A percentile compares a stretch with the other conserved stretches of the same genome.
These are phyloP conservation scores for Pleurotus ostreatus DNA, from an alignment of 768 basidiomycete species.

Conservation along the genomic window DNA sequence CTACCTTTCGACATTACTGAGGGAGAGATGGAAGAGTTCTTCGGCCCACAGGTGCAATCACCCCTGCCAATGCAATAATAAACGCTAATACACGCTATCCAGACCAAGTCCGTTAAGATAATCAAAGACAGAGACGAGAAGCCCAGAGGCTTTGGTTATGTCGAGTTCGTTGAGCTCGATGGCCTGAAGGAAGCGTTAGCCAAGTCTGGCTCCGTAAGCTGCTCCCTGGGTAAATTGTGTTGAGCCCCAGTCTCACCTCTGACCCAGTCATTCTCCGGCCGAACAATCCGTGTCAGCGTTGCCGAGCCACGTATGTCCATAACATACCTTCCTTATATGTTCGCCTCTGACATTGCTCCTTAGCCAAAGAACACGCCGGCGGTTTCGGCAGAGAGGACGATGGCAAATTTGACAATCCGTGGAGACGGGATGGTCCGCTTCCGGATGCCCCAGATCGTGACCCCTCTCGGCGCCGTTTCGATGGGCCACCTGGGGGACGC, in stretches of 20 bases:
- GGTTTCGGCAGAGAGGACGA: slow-evolving; percentile 62
- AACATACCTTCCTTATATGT: slow-evolving; percentile 4
- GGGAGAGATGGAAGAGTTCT: slow-evolving; percentile 76
- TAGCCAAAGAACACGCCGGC: slow-evolving; percentile 74
- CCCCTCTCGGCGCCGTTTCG: slow-evolving; percentile 61
- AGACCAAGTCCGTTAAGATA: slow-evolving; percentile 87
- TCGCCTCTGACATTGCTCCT: slow-evolving; percentile 10
- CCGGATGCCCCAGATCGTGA: slow-evolving; percentile 66
- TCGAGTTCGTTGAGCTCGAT: slow-evolving; percentile 89
- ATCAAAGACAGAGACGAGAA: slow-evolving; percentile 92
- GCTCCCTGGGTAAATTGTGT: background rate
- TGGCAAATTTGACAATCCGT: slow-evolving; percentile 77
- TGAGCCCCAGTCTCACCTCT: background rate
- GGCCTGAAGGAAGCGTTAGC: slow-evolving; percentile 80
- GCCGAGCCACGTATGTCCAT: slow-evolving; percentile 86
- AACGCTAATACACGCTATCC: background rate
- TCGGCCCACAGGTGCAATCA: slow-evolving; percentile 51
- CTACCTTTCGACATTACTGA: slow-evolving; percentile 91
- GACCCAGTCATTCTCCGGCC: slow-evolving; percentile 63
- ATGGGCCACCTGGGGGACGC: slow-evolving; percentile 37
- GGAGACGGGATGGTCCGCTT: slow-evolving; percentile 86
- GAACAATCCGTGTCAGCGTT: slow-evolving; percentile 86
- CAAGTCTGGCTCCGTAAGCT: slow-evolving; percentile 65
- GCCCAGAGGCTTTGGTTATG: slow-evolving; percentile 97
- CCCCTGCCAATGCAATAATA: too few species aligned